Conservation (phyloP, 495 filamentous ascomycete species). For the Penicillium pulvis region DNA sequence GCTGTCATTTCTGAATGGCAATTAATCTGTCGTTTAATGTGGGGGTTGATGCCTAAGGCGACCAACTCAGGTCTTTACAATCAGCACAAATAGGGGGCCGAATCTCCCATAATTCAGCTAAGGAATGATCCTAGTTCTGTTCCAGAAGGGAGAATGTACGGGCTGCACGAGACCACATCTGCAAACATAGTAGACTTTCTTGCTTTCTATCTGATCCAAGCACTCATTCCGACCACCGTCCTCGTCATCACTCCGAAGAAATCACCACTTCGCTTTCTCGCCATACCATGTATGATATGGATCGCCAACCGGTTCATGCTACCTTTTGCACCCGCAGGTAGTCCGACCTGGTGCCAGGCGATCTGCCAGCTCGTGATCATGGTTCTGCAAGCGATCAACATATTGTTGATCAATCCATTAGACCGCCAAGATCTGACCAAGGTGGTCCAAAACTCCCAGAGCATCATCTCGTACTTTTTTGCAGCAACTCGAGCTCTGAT, state of each 20-base stretch:
- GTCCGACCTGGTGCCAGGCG: constrained; percentile 1
- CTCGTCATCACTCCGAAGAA: constrained; percentile 17
- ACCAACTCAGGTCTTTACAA: no score
- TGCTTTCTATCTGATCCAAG: not conserved
- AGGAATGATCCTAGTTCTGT: no score
- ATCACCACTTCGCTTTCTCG: constrained; percentile 17
- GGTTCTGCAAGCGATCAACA: constrained; percentile 2
- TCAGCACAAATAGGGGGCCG: no score
- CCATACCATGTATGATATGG: constrained; percentile 16
- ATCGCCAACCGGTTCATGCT: constrained; percentile 12
- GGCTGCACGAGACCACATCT: not conserved
- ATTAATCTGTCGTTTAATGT: no score
- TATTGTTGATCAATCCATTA: not conserved
- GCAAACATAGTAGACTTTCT: not conserved
- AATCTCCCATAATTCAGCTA: no score
- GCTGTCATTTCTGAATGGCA: no score
- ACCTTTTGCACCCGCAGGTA: constrained; percentile 4
- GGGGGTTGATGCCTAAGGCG: no score
- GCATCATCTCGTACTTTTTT: not conserved
- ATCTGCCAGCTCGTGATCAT: constrained; percentile 5
- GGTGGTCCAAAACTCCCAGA: not conserved
- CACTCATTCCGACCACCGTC: not conserved
- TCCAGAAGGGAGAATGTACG: not conserved
- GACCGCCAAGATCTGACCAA: not conserved
- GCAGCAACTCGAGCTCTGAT: not conserved